Base-by-base conservation (phyloP, 1,284 basidiomycete species). In the Sporisorium exsertum region DNA sequence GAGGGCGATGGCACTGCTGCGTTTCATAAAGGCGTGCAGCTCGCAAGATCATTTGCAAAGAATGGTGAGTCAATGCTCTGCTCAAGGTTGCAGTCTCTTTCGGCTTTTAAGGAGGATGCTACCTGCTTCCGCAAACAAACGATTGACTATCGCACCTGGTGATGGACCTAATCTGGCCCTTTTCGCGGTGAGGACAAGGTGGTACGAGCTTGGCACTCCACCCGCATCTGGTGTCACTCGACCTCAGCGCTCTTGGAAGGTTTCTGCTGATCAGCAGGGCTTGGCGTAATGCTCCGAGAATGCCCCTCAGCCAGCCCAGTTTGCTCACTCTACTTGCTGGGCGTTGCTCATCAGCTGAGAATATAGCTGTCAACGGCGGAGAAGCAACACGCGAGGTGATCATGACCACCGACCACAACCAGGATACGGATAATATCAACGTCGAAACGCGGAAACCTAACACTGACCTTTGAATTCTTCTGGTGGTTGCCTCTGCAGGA, bases 1-100 rank as follows among this genome's bases (percentile, higher is more conserved):
- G 60, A 61, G 20, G 61, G 65, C 8, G 52, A 54, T 24, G 57
- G 37, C 1, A 56, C 60, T 5, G 64, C 64, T 42, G 47, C 64
- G 15, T 73, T 77, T 50, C 26, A 58, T 22, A 63, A 65, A 16
- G 76, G 61, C 27, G 63, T 66, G 32, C 61, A 72, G 53, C 57
- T 77, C 16, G 65, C 65, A 24, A 49, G 74, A 29, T 58, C 60
- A 5, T 72, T 77, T 61, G 69, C 74, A 10, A 88, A 88, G 58
- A 93, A 92, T 78, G 93, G 93, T 92, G 67, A 45, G 88, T 81
- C 13, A 9, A 10, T n/a, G n/a, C n/a, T n/a, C 22, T 47, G 2
- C 6, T 3, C 13, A 35, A 12, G 35, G 13, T 27, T 24, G 26
- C 24, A 18, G 20, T 26, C 12, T 47, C 12, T 22, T 47, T 27